Evolutionary conservation across 768 basidiomycete species (phyloP).

Genomic region (Leucocoprinus birnbaumii): DNA sequence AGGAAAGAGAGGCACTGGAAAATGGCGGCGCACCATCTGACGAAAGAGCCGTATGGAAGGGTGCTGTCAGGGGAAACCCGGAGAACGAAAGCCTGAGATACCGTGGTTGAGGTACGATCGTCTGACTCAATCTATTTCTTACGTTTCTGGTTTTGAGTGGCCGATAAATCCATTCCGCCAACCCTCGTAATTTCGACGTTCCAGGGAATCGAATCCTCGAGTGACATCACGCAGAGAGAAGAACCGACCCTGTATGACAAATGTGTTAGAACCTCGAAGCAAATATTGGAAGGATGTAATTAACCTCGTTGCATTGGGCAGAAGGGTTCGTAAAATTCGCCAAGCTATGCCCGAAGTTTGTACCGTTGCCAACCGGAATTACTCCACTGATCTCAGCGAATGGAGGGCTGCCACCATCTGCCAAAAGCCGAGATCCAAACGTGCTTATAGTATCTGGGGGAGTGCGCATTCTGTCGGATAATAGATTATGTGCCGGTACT

Average conservation of each 20-base stretch:
- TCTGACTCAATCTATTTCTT: neutral
- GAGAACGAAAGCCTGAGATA: constrained; percentile 40
- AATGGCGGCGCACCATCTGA: constrained; percentile 1
- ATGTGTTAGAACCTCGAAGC: neutral
- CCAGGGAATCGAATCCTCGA: constrained; percentile 49
- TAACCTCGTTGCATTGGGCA: constrained; percentile 13
- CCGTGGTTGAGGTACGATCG: neutral
- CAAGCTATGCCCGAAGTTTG: constrained; percentile 25
- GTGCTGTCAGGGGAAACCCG: constrained; percentile 58
- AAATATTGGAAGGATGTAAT: neutral
- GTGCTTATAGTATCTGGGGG: constrained; percentile 37
- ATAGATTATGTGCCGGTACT: neutral
- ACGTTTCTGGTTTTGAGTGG: neutral
- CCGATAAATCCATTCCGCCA: constrained; percentile 27
- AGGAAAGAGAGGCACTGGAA: neutral
- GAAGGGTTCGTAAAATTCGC: constrained; percentile 39
- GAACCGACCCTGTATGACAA: neutral
- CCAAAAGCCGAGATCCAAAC: constrained; percentile 47
- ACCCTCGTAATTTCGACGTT: constrained; percentile 32
- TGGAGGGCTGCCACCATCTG: constrained; percentile 48
- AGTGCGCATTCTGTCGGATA: constrained; percentile 24
- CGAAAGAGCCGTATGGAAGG: constrained; percentile 51
- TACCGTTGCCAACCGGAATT: constrained; percentile 37
- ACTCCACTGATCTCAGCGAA: constrained; percentile 57
- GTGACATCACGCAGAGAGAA: constrained; percentile 39